Base-by-base conservation (phyloP, 768 basidiomycete species). In the Chalciporus pseudorubinellus region DNA sequence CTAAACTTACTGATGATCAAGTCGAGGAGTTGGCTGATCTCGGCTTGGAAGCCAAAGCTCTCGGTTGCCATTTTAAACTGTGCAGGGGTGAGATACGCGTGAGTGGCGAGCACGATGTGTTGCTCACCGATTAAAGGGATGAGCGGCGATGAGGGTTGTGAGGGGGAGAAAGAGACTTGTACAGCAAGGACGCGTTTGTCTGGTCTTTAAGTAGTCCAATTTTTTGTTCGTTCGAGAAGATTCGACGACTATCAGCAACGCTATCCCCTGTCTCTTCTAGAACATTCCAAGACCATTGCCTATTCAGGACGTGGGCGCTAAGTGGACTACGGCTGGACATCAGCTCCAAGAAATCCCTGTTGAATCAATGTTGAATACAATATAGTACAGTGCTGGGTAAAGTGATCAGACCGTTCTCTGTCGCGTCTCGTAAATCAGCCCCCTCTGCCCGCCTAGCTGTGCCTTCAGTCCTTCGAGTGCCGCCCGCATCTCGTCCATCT, bases 21-120 rank as follows among this genome's bases (percentile, higher is more conserved):
- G 80, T 98, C 95, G 59, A 98, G 82, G 64, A 98, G 81, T 77
- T 98, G 97, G 72, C 87, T 89, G 85, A 99, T 98, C 83, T 98
- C 95, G 71, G 95, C 95, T 73, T 98, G 93, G 85, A 95, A 95
- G 72, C 91, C 91, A 73, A 93, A 93, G 77, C 84, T 86, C 77
- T 93, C 90, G 52, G 84, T 73, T 64, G 87, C 82, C 87, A 89
- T 87, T 73, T 53, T 58, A 48, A 65, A 62, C 61, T 57, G 47
- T 29, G 51, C 36, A 44, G 33, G 18, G 48, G 51, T 72, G 19
- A 63, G 55, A 34, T 21, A 36, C 24, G 36, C 39, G 19, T 0
- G 34, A 45, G 14, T 2, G 39, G 8, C 20, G 21, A 11, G 12
- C 16, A 12, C 9, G 52, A 43, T 28, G 26, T 31, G 28, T 39